phyloP scores from a whole-genome alignment of 768 basidiomycete genomes.

The Kwoniella heveanensis region DNA sequence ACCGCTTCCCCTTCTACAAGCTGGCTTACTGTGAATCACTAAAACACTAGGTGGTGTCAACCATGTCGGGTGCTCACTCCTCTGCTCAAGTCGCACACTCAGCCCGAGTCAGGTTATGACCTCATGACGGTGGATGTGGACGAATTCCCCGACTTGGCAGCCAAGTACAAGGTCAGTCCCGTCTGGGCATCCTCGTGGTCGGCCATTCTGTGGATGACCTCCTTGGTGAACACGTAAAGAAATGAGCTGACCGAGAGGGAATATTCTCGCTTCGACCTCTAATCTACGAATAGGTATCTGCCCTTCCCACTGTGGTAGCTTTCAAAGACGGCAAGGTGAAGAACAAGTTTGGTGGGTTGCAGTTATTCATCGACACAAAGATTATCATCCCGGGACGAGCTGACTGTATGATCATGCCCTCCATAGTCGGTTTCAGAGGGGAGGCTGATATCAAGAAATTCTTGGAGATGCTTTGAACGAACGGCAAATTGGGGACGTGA shows the following conservation, averaged over 20 bases:
- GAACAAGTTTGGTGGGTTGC: conserved; percentile 46
- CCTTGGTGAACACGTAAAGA: no score
- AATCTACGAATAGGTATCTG: conserved; percentile 32
- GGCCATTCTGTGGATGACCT: no score
- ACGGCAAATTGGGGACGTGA: background rate
- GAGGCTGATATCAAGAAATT: conserved; percentile 47
- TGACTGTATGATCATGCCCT: background rate
- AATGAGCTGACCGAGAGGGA: no score
- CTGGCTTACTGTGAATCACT: no score
- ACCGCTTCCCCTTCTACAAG: no score
- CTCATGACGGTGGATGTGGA: conserved; percentile 46
- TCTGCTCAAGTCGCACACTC: conserved; percentile 40
- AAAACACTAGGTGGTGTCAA: conserved; percentile 53
- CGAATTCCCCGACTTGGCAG: conserved; percentile 43
- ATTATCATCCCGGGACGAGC: background rate
- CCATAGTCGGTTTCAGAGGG: conserved; percentile 35
- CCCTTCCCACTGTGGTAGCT: conserved; percentile 50
- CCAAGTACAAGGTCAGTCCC: conserved; percentile 42
- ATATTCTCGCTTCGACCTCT: no score
- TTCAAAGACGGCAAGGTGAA: conserved; percentile 50
- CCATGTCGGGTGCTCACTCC: conserved; percentile 50
- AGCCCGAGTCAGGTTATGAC: conserved; percentile 35
- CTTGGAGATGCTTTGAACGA: conserved; percentile 31
- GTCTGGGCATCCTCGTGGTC: no score
- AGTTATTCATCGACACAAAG: background rate